Percentiles rank a stretch among this genome's conserved stretches.
These are phyloP conservation scores for Astragalus glycyphyllos DNA, from an alignment of 306 rosid species.

Conservation along the genomic window DNA sequence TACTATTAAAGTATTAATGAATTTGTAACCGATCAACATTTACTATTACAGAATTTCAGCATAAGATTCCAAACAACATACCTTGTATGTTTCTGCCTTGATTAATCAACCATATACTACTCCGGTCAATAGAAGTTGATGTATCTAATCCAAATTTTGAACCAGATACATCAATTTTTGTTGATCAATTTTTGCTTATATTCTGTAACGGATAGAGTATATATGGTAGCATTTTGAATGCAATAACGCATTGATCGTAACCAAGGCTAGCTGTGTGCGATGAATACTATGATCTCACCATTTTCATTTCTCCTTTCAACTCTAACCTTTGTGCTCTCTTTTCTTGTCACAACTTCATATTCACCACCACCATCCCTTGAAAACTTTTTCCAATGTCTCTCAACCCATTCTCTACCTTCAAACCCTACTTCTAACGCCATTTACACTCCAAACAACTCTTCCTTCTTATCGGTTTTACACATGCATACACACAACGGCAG, in stretches of 20 bases:
- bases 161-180: too few relatives aligned
- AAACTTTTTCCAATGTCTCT: slow-evolving; percentile 39
- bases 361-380: slow-evolving; percentile 30
- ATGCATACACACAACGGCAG: slow-evolving; percentile 38
- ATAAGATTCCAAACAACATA: background rate
- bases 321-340: background rate
- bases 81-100: background rate
- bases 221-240: background rate
- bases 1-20: too few relatives aligned
- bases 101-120: slow-evolving; percentile 19
- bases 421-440: slow-evolving; percentile 3
- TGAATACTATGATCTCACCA: background rate
- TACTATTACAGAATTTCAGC: background rate
- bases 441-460: slow-evolving; percentile 33
- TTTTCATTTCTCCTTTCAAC: slow-evolving; percentile 25
- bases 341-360: slow-evolving; percentile 27
- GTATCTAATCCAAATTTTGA: too few relatives aligned
- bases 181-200: too few relatives aligned
- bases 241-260: background rate
- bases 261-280: background rate
- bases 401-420: slow-evolving; percentile 36
- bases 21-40: too few relatives aligned
- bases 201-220: too few relatives aligned
- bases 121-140: too few relatives aligned
- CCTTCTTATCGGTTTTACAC: slow-evolving; percentile 33